Evolutionary conservation across 2,329 filamentous ascomycete genomes (phyloP).

Genomic region (Epichloe typhina): DNA sequence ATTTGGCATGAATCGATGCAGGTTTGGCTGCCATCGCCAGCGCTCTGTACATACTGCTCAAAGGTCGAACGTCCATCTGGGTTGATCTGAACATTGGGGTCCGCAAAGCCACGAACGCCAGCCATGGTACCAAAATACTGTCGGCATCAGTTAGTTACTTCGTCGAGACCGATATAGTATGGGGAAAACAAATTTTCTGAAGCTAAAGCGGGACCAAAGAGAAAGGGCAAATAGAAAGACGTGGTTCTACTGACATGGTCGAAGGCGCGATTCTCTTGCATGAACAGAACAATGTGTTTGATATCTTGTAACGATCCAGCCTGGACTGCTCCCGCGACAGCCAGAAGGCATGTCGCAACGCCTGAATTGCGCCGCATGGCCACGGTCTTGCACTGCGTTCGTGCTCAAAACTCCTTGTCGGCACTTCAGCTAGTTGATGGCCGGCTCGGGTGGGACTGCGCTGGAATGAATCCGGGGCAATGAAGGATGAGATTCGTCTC

Average conservation of each 20-base stretch:
- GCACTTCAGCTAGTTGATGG: no score
- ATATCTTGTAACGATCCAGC: slow-evolving; percentile 34
- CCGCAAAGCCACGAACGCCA: slow-evolving; percentile 39
- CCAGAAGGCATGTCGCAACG: slow-evolving; percentile 6
- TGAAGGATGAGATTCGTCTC: neutral
- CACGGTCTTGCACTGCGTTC: neutral
- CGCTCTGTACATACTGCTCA: slow-evolving; percentile 29
- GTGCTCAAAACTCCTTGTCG: neutral
- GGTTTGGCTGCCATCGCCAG: neutral
- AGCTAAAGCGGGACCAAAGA: no score
- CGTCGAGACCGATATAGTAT: neutral
- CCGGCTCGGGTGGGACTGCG: no score
- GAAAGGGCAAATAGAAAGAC: neutral
- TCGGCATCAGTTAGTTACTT: neutral
- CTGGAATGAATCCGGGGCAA: neutral
- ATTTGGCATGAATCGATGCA: neutral
- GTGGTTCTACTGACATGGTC: slow-evolving; percentile 15
- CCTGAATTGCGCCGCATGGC: neutral
- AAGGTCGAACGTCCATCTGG: slow-evolving; percentile 27
- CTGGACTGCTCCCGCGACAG: slow-evolving; percentile 9
- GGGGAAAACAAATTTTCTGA: no score
- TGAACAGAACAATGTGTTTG: slow-evolving; percentile 44
- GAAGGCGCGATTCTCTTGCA: slow-evolving; percentile 31
- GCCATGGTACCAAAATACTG: slow-evolving; percentile 44
- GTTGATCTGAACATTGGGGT: slow-evolving; percentile 19